These are phyloP conservation scores for Metschnikowia picachoensis DNA, from an alignment of 805 yeast genomes.

Conservation along the genomic window DNA sequence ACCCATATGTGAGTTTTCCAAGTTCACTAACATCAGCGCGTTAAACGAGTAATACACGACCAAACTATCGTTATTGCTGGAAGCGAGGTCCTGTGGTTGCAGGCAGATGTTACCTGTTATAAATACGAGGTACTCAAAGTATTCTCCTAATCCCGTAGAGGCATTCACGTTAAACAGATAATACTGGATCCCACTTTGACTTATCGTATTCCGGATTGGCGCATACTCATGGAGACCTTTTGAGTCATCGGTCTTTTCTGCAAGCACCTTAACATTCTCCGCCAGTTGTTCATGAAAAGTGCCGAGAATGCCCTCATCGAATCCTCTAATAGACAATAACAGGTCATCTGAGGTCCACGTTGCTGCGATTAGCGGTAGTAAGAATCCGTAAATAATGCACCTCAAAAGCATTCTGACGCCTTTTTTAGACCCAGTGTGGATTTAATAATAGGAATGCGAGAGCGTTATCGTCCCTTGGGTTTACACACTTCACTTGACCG, in stretches of 20 bases:
- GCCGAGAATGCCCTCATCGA: neutral
- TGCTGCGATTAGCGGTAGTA: neutral
- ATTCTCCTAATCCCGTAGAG: constrained; percentile 41
- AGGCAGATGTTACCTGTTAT: constrained; percentile 49
- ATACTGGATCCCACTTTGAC: constrained; percentile 37
- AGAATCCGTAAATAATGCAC: neutral
- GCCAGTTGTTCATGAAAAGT: neutral
- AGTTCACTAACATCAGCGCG: constrained; percentile 27
- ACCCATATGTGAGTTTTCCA: constrained; percentile 28
- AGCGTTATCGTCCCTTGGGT: too few relatives aligned
- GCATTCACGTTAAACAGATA: constrained; percentile 44
- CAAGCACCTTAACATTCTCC: neutral
- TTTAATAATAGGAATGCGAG: neutral
- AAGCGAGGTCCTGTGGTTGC: constrained; percentile 25
- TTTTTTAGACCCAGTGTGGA: neutral
- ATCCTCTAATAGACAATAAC: neutral
- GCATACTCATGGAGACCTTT: constrained; percentile 34
- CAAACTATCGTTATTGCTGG: constrained; percentile 22
- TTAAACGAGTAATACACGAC: constrained; percentile 40
- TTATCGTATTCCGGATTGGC: constrained; percentile 34
- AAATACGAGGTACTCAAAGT: constrained; percentile 46
- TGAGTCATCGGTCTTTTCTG: constrained; percentile 6
- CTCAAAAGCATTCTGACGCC: neutral
- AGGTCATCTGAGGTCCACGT: neutral
- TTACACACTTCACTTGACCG: too few relatives aligned